A percentile compares a stretch with the other conserved stretches of the same genome.
These are phyloP conservation scores for Blastocystis sp. DNA, from an alignment of 352 stramenopile species.

Conservation along the genomic window DNA sequence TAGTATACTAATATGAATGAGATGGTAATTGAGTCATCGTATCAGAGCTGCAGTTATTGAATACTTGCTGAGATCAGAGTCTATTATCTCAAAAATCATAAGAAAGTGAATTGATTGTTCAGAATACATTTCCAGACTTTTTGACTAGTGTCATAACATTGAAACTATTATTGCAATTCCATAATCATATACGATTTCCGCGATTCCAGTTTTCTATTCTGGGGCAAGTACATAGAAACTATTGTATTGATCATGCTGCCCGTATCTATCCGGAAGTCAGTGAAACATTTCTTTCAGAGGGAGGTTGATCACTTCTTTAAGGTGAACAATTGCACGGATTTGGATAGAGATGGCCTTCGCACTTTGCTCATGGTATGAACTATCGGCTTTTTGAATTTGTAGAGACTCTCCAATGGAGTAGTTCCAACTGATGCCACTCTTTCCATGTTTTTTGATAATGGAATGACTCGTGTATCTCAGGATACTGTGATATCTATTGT, in stretches of 20 bases:
- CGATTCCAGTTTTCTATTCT: background rate
- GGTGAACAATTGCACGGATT: conserved; percentile 5
- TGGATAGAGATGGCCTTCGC: conserved; percentile 14
- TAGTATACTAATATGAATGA: no score
- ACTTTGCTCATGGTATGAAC: background rate
- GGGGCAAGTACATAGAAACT: background rate
- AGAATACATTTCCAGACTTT: no score
- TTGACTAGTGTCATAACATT: no score
- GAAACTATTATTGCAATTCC: no score
- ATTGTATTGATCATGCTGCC: background rate
- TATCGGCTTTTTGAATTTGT: background rate
- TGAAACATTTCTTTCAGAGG: conserved; percentile 33
- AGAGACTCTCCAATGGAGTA: conserved; percentile 44
- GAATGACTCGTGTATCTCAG: background rate
- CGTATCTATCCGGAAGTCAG: background rate
- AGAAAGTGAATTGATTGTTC: no score
- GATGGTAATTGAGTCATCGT: no score
- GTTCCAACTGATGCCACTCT: background rate
- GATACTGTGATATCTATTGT: background rate
- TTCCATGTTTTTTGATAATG: conserved; percentile 19
- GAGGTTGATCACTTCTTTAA: conserved; percentile 28
- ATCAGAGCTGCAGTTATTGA: no score
- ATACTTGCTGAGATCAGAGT: no score
- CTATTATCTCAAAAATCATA: no score
- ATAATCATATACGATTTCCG: no score